A percentile compares a stretch with the other conserved stretches of the same genome.
Evolutionary conservation across 192 early-diverging fungal genomes (phyloP).

Genomic region (Podila epicladia): DNA sequence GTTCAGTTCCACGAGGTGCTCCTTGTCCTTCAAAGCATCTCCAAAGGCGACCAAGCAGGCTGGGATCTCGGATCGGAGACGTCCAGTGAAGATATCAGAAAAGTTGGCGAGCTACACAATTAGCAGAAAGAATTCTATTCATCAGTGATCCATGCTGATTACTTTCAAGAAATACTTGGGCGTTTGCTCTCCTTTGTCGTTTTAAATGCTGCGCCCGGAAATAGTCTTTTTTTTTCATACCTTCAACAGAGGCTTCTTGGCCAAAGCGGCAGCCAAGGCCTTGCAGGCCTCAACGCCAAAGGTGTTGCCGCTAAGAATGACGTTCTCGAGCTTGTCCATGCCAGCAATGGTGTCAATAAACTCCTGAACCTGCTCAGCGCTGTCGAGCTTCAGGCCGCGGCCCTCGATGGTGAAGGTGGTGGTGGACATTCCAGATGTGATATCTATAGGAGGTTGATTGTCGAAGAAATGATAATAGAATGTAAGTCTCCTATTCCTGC

Average conservation of each 20-base stretch:
- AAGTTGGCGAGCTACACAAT: conserved; percentile 77
- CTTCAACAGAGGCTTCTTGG: conserved; percentile 75
- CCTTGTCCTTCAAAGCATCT: conserved; percentile 83
- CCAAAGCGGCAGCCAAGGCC: conserved; percentile 77
- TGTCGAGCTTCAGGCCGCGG: conserved; percentile 88
- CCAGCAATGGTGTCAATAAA: conserved; percentile 77
- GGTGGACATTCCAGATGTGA: conserved; percentile 35
- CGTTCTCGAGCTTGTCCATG: conserved; percentile 72
- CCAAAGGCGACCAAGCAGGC: conserved; percentile 83
- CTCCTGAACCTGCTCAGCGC: conserved; percentile 78
- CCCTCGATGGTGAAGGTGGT: conserved; percentile 88
- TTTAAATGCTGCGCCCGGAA: too few species aligned
- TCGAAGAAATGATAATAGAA: not conserved
- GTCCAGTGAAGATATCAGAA: conserved; percentile 94
- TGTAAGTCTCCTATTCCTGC: not conserved
- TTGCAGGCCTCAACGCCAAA: conserved; percentile 91
- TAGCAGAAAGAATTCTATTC: conserved; percentile 5
- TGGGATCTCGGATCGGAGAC: conserved; percentile 91
- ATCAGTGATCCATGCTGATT: not conserved
- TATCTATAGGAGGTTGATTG: not conserved
- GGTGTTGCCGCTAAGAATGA: conserved; percentile 90
- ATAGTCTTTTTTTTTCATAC: conserved; percentile 52
- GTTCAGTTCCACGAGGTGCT: conserved; percentile 82
- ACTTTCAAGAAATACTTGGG: too few species aligned
- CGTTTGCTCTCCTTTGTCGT: too few species aligned